Percentiles rank a stretch among this genome's conserved stretches.
phyloP scores from a whole-genome alignment of 2,329 filamentous ascomycete genomes.

The Fusarium verticillioides region DNA sequence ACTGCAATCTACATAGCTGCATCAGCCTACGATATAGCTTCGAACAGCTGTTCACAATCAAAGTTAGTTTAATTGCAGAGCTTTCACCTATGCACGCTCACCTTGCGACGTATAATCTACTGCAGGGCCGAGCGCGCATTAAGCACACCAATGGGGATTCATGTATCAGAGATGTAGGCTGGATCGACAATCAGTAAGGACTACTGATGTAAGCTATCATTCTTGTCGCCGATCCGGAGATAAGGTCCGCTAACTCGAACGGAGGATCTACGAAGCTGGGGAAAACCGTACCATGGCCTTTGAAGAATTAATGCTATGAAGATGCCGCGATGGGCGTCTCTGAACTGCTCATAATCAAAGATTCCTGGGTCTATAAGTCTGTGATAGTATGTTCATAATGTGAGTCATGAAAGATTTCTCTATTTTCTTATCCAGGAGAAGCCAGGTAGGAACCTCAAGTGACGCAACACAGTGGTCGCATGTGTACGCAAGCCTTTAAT shows the following conservation, averaged over 20 bases:
- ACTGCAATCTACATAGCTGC: neutral
- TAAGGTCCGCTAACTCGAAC: too few relatives aligned
- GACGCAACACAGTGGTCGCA: too few relatives aligned
- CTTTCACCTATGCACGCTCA: neutral
- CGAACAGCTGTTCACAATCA: too few relatives aligned
- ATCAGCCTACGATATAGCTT: neutral
- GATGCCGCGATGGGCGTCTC: neutral
- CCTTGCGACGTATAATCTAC: neutral
- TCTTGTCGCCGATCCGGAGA: neutral
- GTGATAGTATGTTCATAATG: too few relatives aligned
- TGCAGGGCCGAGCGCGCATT: neutral
- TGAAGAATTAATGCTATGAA: neutral
- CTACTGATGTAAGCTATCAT: neutral
- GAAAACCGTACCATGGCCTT: neutral
- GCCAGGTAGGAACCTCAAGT: neutral
- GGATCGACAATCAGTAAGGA: neutral
- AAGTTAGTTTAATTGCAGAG: neutral
- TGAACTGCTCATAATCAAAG: neutral
- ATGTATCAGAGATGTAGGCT: neutral
- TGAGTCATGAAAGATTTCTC: too few relatives aligned
- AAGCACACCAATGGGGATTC: neutral
- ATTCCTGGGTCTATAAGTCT: neutral
- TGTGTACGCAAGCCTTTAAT: fast-evolving
- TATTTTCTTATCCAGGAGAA: too few relatives aligned
- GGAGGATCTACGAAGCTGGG: neutral